These are phyloP conservation scores for Cercospora beticola DNA, from an alignment of 2,329 filamentous ascomycete genomes.

Conservation along the genomic window DNA sequence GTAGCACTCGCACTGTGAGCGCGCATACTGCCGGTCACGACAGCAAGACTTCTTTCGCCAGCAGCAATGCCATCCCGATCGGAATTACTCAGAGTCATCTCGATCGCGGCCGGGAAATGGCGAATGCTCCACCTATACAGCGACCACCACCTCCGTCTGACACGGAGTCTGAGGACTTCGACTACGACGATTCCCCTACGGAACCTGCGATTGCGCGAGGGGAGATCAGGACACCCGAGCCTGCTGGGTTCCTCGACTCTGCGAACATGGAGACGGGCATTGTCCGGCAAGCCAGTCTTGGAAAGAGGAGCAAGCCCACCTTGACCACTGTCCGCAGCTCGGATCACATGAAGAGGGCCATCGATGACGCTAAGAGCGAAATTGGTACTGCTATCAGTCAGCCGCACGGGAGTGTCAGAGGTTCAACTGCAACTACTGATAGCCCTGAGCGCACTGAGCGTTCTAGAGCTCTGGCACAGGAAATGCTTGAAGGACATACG, in stretches of 20 bases:
- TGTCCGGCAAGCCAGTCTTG: slow-evolving; percentile 51
- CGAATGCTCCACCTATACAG: slow-evolving; percentile 3
- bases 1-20: slow-evolving; percentile 29
- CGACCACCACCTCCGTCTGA: slow-evolving; percentile 16
- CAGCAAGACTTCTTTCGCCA: slow-evolving; percentile 46
- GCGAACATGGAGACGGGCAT: slow-evolving; percentile 30
- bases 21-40: slow-evolving; percentile 29
- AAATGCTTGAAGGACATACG: slow-evolving; percentile 21
- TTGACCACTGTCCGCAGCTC: slow-evolving; percentile 50
- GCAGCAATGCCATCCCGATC: slow-evolving; percentile 51
- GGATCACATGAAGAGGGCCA: slow-evolving; percentile 34
- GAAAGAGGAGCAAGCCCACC: slow-evolving; percentile 49
- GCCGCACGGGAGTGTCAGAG: slow-evolving; percentile 12
- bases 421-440: background rate
- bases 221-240: slow-evolving; percentile 9
- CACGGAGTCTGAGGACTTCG: slow-evolving; percentile 17
- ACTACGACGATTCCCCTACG: slow-evolving; percentile 15
- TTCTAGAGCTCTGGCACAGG: slow-evolving; percentile 11
- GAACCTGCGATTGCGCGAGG: slow-evolving; percentile 17
- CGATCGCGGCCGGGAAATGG: slow-evolving; percentile 27
- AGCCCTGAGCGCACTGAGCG: slow-evolving; percentile 12
- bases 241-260: slow-evolving; percentile 3
- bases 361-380: slow-evolving; percentile 16
- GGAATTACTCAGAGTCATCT: slow-evolving; percentile 44
- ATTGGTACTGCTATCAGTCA: slow-evolving; percentile 25